Conservation (phyloP, 148 eudicot genomes). For the Pharnaceum exiguum region DNA sequence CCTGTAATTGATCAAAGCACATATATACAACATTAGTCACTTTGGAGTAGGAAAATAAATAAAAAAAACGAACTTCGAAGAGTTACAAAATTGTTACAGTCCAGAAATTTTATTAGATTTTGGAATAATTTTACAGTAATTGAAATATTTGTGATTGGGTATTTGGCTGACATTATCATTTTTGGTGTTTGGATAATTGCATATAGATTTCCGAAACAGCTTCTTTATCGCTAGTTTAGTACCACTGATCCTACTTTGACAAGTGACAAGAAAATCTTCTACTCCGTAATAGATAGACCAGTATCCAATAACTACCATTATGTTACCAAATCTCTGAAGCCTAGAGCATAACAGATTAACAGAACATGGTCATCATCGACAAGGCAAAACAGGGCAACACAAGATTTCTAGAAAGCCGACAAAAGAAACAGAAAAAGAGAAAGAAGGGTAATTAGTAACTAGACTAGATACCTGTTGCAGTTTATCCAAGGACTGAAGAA, state of each 20-base stretch:
- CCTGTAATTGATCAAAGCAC: slow-evolving; percentile 13
- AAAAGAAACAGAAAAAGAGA: neutral
- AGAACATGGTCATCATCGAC: too few relatives aligned
- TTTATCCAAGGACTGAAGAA: slow-evolving; percentile 36
- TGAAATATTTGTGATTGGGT: neutral
- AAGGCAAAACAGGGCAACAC: neutral
- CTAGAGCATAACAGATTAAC: neutral
- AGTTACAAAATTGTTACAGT: neutral
- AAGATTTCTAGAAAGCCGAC: neutral
- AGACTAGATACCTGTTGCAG: slow-evolving; percentile 10
- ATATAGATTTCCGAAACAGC: neutral
- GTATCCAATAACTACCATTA: neutral
- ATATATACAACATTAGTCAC: neutral
- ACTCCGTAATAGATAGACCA: too few relatives aligned
- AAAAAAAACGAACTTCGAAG: neutral
- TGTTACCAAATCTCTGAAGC: neutral
- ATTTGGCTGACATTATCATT: neutral
- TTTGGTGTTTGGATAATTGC: neutral
- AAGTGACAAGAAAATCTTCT: neutral
- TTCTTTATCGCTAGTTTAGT: slow-evolving; percentile 5
- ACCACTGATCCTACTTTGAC: neutral
- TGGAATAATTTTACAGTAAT: too few relatives aligned
- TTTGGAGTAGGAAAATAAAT: too few relatives aligned
- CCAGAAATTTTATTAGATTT: too few relatives aligned
- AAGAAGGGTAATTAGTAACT: neutral